Percentiles rank a stretch among this genome's conserved stretches.
phyloP scores from a whole-genome alignment of 148 eudicot genomes.

The Suaeda aralocaspica region DNA sequence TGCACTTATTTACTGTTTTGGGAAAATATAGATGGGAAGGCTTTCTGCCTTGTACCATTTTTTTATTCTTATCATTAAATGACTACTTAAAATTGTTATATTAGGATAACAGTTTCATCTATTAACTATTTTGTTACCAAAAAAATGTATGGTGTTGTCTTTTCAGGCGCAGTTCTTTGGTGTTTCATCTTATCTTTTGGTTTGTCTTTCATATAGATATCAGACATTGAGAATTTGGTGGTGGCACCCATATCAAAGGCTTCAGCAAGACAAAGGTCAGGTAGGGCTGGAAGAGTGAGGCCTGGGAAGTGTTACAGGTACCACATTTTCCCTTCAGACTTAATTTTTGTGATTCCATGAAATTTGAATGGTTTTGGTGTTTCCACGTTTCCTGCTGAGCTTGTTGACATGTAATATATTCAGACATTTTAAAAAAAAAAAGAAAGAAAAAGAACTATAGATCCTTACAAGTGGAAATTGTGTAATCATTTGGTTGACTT shows the following conservation, averaged over 20 bases:
- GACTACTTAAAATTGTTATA: background rate
- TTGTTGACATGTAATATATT: constrained; percentile 1
- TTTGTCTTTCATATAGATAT: constrained; percentile 40
- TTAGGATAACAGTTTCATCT: background rate
- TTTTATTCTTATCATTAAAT: background rate
- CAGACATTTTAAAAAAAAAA: no score
- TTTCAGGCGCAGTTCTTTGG: background rate
- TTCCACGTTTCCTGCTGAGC: background rate
- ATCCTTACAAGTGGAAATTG: no score
- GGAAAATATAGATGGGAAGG: background rate
- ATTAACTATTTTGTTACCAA: background rate
- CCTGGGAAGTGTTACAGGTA: constrained; percentile 99
- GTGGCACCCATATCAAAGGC: constrained; percentile 97
- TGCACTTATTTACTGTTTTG: background rate
- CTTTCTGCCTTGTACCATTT: background rate
- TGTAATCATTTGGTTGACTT: no score
- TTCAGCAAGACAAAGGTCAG: constrained; percentile 96
- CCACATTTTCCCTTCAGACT: background rate
- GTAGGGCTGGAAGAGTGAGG: constrained; percentile 94
- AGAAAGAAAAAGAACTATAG: no score
- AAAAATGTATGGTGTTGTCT: background rate
- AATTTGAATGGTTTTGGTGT: background rate
- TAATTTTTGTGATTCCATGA: background rate
- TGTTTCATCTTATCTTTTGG: constrained; percentile 14
- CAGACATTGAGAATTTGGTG: constrained; percentile 87